Base-by-base conservation (phyloP, 306 rosid genomes). In the Nissolia schottii region DNA sequence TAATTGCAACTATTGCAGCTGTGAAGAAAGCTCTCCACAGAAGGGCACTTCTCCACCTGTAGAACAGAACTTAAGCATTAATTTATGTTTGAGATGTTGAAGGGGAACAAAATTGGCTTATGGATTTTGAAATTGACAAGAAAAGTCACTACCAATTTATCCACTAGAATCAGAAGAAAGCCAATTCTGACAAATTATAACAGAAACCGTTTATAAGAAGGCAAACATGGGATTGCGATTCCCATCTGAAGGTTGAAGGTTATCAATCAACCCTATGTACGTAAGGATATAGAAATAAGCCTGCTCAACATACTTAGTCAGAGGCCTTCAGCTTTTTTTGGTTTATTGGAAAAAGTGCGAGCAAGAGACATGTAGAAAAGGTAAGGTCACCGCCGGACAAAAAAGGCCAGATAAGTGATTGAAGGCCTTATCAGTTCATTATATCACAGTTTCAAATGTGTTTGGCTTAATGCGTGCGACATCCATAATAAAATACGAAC, bases 1-100 rank as follows among this genome's bases (percentile, higher is more conserved):
- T 79, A 67, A 94, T 80, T 34, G 97, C 99, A 60, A 91, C 97
- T 46, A 85, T 59, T 61, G 99, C 99, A 28, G 97, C 81, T 13
- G 96, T 82, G 74, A 94, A 94, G 86, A 94, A 94, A 77, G 96
- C 84, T 86, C 99, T 89, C 99, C 99, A 94, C 32, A 94, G 81
- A 87, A 94, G 96, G 61, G 96, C 87, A 76, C 93, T 80, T 85
- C 96, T 87, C 99, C 99, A 94, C 97, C 99, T 94, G 76, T 71
- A 83, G 64, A 81, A 81, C 56, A 58, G 55, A 71, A 77, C 40
- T 41, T 35, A 67, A 45, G 10, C 10, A 40, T 61, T 32, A 55
- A 48, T 46, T 34, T 53, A 60, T 29, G 19, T 53, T 54, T 71
- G 7, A 58, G 63, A 46, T 57, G 20, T 18, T 10, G 25, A 28